phyloP scores from a whole-genome alignment of 768 basidiomycete species.

The Rhodotorula babjevae region DNA sequence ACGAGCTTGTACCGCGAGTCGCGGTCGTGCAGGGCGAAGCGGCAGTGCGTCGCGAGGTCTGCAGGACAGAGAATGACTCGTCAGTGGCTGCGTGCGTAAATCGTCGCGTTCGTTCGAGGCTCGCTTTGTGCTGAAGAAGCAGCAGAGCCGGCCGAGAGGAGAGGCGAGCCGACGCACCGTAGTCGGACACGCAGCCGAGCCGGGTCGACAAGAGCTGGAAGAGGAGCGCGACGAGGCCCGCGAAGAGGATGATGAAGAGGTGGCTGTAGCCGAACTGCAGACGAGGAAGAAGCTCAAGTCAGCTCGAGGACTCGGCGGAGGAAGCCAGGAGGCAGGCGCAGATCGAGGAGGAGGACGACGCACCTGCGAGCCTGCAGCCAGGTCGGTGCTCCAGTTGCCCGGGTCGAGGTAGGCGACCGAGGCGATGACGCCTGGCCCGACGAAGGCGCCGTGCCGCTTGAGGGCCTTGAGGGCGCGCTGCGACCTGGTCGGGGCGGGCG shows the following conservation, averaged over 20 bases:
- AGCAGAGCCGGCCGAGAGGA: no score
- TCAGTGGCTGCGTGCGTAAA: no score
- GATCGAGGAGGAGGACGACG: slow-evolving; percentile 38
- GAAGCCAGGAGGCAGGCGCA: background rate
- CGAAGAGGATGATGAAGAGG: slow-evolving; percentile 75
- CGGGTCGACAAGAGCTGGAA: slow-evolving; percentile 76
- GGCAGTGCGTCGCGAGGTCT: slow-evolving; percentile 64
- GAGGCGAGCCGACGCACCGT: slow-evolving; percentile 16
- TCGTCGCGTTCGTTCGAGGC: no score
- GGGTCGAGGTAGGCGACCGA: slow-evolving; percentile 35
- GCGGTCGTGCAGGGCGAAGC: slow-evolving; percentile 62
- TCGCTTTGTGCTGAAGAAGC: no score
- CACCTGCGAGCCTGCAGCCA: slow-evolving; percentile 30
- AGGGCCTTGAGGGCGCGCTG: background rate
- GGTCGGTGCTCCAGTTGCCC: slow-evolving; percentile 33
- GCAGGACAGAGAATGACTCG: background rate
- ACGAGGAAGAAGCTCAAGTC: slow-evolving; percentile 40
- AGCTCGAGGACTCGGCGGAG: background rate
- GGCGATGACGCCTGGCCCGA: slow-evolving; percentile 31
- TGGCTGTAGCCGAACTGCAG: slow-evolving; percentile 71
- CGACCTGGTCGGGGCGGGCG: no score
- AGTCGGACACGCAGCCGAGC: slow-evolving; percentile 56
- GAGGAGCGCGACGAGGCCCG: slow-evolving; percentile 75
- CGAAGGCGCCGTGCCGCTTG: slow-evolving; percentile 31
- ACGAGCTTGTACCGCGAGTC: slow-evolving; percentile 49